These are phyloP conservation scores for Amphibolis antarctica DNA, from an alignment of 106 monocot species.

Conservation along the genomic window DNA sequence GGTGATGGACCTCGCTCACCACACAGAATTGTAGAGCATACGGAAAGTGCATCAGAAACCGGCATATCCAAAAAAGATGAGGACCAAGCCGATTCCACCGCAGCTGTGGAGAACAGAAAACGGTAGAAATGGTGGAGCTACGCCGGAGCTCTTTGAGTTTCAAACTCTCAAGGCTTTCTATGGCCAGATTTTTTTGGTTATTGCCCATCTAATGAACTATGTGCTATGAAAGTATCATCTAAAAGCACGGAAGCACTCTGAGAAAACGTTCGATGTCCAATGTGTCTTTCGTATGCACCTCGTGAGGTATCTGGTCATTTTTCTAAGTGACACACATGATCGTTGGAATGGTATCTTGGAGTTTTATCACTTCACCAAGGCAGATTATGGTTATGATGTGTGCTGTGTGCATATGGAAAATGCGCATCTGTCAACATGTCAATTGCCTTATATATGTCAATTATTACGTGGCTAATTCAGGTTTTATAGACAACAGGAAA, in stretches of 20 bases:
- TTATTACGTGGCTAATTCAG: too few species aligned
- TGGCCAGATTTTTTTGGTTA: background rate
- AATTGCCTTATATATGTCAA: too few species aligned
- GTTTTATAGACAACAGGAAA: too few species aligned
- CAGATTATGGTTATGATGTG: too few species aligned
- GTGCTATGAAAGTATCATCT: background rate
- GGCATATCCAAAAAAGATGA: background rate
- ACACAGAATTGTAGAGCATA: background rate
- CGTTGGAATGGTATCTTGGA: too few species aligned
- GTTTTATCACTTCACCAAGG: too few species aligned
- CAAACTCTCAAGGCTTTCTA: background rate
- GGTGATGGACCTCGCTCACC: background rate
- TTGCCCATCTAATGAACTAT: background rate
- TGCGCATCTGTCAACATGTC: too few species aligned
- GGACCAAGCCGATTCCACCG: background rate
- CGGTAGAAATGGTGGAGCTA: background rate
- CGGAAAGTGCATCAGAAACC: background rate
- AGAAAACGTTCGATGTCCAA: background rate
- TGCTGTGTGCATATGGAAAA: too few species aligned
- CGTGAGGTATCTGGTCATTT: too few species aligned
- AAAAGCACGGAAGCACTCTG: background rate
- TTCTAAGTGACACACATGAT: too few species aligned
- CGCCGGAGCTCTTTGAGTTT: background rate
- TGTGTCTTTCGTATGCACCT: too few species aligned
- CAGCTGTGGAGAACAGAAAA: background rate